Evolutionary conservation across 192 early-diverging fungal species (phyloP).

Genomic region (Backusella circina): DNA sequence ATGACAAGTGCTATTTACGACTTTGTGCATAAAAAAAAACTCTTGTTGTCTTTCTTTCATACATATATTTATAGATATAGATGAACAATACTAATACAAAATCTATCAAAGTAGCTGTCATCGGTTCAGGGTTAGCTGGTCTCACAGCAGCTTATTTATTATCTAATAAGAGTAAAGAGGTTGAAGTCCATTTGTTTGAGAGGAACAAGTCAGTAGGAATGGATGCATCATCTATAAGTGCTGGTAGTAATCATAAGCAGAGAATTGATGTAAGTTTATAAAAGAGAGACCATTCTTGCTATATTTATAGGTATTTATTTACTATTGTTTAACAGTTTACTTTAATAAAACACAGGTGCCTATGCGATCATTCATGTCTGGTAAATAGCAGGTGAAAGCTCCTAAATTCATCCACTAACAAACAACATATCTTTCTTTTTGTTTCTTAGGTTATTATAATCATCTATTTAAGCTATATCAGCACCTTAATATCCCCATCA

Average conservation of each 20-base stretch:
- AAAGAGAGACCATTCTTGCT: neutral
- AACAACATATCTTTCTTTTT: neutral
- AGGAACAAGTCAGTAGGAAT: constrained; percentile 45
- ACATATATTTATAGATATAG: neutral
- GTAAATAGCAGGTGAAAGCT: constrained; percentile 16
- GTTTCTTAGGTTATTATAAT: constrained; percentile 25
- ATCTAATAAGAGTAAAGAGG: constrained; percentile 24
- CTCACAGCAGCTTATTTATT: constrained; percentile 44
- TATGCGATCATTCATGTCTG: constrained; percentile 38
- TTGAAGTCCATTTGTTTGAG: constrained; percentile 50
- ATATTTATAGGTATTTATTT: neutral
- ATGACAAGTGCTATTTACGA: too few relatives aligned
- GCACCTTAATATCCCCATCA: constrained; percentile 17
- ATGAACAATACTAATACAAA: neutral
- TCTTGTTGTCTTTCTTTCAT: neutral
- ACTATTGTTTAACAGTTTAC: neutral
- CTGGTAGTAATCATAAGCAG: neutral
- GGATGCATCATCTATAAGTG: constrained; percentile 31
- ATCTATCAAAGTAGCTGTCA: constrained; percentile 38
- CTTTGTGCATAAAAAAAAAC: neutral
- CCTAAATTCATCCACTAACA: too few relatives aligned
- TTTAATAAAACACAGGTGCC: constrained; percentile 16
- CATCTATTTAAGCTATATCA: constrained; percentile 25
- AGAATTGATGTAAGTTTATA: constrained; percentile 29
- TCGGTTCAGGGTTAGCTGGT: constrained; percentile 51